Percentiles rank a stretch among this genome's conserved stretches.
Conservation (phyloP, 495 filamentous ascomycete species). For the Stereocaulon alpinum region DNA sequence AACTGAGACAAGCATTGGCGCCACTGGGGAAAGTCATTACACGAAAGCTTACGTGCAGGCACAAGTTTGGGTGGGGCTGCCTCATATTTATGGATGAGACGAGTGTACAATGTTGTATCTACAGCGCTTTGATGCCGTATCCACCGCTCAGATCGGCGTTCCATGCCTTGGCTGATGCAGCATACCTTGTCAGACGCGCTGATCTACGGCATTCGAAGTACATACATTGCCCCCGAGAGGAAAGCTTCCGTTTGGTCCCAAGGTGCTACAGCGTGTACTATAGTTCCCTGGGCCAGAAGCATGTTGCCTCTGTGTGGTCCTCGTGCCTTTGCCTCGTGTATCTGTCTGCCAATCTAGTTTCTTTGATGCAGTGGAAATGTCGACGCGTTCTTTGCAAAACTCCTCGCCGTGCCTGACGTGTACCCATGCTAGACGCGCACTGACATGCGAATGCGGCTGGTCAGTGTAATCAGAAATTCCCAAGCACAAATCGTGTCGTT, state of each 20-base stretch:
- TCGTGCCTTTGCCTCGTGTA: not conserved
- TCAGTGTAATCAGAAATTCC: not conserved
- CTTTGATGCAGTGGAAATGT: not conserved
- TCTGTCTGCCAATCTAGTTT: not conserved
- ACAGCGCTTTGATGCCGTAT: conserved; percentile 10
- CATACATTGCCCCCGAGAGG: not conserved
- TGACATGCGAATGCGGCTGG: not conserved
- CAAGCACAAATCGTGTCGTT: not conserved
- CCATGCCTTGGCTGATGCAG: not conserved
- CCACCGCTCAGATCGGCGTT: not conserved
- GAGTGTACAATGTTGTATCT: not conserved
- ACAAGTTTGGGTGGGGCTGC: not conserved
- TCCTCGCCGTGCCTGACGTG: not conserved
- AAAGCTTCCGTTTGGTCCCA: not conserved
- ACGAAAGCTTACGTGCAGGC: not conserved
- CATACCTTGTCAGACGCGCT: not conserved
- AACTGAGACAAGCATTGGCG: not conserved
- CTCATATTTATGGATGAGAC: not conserved
- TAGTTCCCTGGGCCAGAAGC: not conserved
- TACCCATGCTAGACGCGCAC: not conserved
- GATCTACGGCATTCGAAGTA: not conserved
- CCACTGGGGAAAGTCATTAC: not conserved
- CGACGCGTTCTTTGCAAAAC: not conserved
- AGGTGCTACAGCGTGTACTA: not conserved
- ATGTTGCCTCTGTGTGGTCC: not conserved